Percentiles rank a stretch among this genome's conserved stretches.
These are phyloP conservation scores for Tylopilus intermedius DNA, from an alignment of 768 basidiomycete species.

Conservation along the genomic window DNA sequence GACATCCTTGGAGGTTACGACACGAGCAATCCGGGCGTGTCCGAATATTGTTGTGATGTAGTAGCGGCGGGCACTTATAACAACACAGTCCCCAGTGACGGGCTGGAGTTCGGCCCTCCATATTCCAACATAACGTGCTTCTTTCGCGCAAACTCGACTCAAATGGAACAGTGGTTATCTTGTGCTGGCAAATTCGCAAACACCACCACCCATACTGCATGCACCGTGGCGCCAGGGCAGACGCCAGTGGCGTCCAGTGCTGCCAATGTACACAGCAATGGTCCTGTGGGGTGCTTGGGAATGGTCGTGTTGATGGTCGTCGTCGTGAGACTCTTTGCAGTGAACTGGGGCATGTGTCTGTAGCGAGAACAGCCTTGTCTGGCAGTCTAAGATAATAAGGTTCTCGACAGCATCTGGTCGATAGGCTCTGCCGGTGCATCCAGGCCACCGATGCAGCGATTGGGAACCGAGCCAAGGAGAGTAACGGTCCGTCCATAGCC, in stretches of 20 bases:
- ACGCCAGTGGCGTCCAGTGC: neutral
- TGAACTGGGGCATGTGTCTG: too few relatives aligned
- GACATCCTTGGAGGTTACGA: neutral
- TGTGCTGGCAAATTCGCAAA: neutral
- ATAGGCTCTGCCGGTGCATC: neutral
- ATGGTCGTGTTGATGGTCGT: neutral
- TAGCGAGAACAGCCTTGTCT: too few relatives aligned
- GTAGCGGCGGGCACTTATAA: neutral
- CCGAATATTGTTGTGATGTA: neutral
- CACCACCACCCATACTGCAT: neutral
- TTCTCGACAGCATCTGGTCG: too few relatives aligned
- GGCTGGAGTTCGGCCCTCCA: too few relatives aligned
- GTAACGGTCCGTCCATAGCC: too few relatives aligned
- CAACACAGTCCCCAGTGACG: neutral
- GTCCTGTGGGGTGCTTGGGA: neutral
- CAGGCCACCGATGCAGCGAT: too few relatives aligned
- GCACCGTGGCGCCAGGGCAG: neutral
- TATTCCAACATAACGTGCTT: too few relatives aligned
- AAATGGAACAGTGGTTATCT: neutral
- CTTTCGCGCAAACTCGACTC: neutral
- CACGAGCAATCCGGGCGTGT: constrained; percentile 3
- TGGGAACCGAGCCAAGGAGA: too few relatives aligned
- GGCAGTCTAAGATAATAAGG: too few relatives aligned
- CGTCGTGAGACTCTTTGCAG: neutral
- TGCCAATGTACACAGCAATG: neutral